phyloP scores from a whole-genome alignment of 2,329 filamentous ascomycete genomes.

The Colletotrichum cordylinicola region DNA sequence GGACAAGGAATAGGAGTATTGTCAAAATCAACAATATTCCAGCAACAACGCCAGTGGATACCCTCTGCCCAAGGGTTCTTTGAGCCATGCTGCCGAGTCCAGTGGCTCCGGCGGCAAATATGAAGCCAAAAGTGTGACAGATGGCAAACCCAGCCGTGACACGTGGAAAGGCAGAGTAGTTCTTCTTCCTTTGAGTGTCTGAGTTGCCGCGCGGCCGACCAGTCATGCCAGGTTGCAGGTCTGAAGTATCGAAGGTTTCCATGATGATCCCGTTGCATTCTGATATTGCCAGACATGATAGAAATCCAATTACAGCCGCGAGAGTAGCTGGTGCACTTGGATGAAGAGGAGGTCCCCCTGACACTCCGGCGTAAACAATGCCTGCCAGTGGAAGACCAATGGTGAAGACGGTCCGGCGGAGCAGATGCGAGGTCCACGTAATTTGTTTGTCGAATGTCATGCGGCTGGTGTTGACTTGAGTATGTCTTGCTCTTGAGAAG shows the following conservation, averaged over 20 bases:
- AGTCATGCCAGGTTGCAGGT: conserved; percentile 75
- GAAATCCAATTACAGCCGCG: conserved; percentile 70
- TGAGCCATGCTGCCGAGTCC: conserved; percentile 72
- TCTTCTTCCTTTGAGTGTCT: conserved; percentile 56
- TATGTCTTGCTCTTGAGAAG: conserved; percentile 69
- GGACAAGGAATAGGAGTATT: conserved; percentile 63
- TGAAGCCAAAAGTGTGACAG: conserved; percentile 72
- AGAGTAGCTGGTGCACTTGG: conserved; percentile 71
- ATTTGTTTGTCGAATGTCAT: conserved; percentile 70
- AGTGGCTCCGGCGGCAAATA: conserved; percentile 72
- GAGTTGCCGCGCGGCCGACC: conserved; percentile 54
- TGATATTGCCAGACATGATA: conserved; percentile 75
- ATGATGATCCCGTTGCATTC: conserved; percentile 81
- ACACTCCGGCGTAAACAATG: conserved; percentile 71
- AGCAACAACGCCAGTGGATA: conserved; percentile 72
- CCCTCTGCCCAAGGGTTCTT: conserved; percentile 69
- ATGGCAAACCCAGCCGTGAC: conserved; percentile 75
- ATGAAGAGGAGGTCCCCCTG: conserved; percentile 64
- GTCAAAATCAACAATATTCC: conserved; percentile 71
- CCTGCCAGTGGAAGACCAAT: conserved; percentile 70
- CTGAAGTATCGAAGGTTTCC: conserved; percentile 83
- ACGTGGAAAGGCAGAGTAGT: conserved; percentile 79
- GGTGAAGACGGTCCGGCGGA: conserved; percentile 72
- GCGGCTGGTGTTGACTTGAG: conserved; percentile 65
- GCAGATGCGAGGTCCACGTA: conserved; percentile 74